Evolutionary conservation across 208 protist genomes (phyloP).

Genomic region (Acanthamoeba healyi): DNA sequence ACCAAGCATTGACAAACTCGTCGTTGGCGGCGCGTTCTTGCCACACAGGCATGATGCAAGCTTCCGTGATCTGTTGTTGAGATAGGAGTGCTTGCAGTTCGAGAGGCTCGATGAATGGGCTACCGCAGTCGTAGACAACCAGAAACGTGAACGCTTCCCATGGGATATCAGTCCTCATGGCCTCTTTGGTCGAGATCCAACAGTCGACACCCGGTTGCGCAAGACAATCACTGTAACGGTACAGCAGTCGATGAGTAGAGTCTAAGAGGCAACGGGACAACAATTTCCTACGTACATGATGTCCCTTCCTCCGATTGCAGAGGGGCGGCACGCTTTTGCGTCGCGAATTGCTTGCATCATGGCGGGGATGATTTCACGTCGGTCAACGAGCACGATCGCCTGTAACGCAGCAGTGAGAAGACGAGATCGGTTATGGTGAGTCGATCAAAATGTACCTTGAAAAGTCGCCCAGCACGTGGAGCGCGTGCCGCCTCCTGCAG

Average conservation of each 20-base stretch:
- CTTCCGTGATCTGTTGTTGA: background rate
- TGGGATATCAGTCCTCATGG: background rate
- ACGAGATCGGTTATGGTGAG: background rate
- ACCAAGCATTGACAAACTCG: background rate
- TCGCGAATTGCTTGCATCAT: background rate
- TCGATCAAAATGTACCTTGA: background rate
- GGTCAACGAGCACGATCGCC: slow-evolving; percentile 3
- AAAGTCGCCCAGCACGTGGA: background rate
- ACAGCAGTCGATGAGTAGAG: too few relatives aligned
- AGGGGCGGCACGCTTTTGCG: background rate
- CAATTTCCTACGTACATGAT: background rate
- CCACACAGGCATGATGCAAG: background rate
- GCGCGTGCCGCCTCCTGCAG: background rate
- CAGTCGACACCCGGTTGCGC: background rate
- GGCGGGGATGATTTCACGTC: background rate
- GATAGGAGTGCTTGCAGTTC: slow-evolving; percentile 13
- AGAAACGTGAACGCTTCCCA: slow-evolving; percentile 54
- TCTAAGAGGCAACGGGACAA: background rate
- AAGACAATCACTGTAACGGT: slow-evolving; percentile 5
- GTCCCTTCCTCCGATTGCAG: background rate
- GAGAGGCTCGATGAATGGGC: background rate
- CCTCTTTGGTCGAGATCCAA: background rate
- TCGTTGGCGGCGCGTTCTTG: background rate
- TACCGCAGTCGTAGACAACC: background rate
- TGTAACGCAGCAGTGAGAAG: background rate